Conservation (phyloP, 257 asterid genomes). For the Gentiana straminea region DNA sequence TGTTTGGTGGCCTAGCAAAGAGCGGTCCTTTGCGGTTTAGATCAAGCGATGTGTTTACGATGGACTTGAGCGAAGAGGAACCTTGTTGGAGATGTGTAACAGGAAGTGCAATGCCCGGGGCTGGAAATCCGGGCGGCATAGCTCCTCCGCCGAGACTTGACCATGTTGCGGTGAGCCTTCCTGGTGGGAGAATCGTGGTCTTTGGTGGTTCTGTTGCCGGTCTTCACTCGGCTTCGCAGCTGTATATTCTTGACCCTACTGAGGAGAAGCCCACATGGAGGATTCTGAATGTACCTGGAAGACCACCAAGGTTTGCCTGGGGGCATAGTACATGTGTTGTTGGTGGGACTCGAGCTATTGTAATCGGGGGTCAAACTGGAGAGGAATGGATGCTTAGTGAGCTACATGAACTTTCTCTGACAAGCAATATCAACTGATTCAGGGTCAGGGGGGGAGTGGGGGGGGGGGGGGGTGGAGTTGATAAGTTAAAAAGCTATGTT, state of each 20-base stretch:
- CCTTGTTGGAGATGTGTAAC: constrained; percentile 90
- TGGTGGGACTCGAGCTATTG: constrained; percentile 88
- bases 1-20: constrained; percentile 84
- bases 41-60: constrained; percentile 88
- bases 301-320: constrained; percentile 90
- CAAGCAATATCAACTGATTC: constrained; percentile 36
- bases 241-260: constrained; percentile 82
- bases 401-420: constrained; percentile 75
- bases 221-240: constrained; percentile 94
- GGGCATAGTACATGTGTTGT: constrained; percentile 89
- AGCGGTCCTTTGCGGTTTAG: constrained; percentile 85
- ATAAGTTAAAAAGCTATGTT: no score
- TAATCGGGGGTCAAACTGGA: constrained; percentile 91
- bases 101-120: constrained; percentile 92
- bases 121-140: constrained; percentile 90
- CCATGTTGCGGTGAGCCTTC: constrained; percentile 90
- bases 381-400: constrained; percentile 95
- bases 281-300: constrained; percentile 72
- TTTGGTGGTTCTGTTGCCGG: constrained; percentile 98
- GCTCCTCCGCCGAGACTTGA: constrained; percentile 96
- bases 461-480: background rate
- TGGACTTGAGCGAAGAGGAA: constrained; percentile 85
- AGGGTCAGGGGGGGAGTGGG: constrained; percentile 5
- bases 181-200: constrained; percentile 73
- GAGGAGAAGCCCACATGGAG: constrained; percentile 99